Evolutionary conservation across 805 yeast genomes (phyloP).

Genomic region (Teunomyces tritomae): DNA sequence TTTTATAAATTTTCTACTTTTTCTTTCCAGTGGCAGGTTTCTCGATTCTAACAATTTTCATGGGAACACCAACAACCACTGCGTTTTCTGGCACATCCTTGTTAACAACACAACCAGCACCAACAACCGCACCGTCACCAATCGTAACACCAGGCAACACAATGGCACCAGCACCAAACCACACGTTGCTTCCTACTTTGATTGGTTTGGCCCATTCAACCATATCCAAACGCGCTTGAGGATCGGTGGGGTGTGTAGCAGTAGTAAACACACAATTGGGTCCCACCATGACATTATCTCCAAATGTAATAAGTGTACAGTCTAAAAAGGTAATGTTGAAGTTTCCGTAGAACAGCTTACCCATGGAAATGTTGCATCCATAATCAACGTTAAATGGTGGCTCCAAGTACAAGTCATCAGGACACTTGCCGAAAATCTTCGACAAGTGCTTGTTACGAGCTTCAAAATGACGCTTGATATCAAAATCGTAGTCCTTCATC

Average conservation of each 20-base stretch:
- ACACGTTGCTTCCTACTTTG: conserved; percentile 59
- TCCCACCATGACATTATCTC: conserved; percentile 58
- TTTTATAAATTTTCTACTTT: conserved; percentile 2
- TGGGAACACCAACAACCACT: conserved; percentile 67
- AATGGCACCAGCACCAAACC: conserved; percentile 59
- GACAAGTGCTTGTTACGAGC: conserved; percentile 38
- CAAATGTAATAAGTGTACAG: conserved; percentile 57
- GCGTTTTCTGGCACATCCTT: conserved; percentile 53
- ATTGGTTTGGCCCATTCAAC: conserved; percentile 58
- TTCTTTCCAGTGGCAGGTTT: conserved; percentile 17
- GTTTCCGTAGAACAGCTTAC: conserved; percentile 59
- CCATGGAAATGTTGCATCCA: conserved; percentile 59
- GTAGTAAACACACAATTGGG: conserved; percentile 61
- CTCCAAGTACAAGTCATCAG: conserved; percentile 44
- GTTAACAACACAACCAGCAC: conserved; percentile 67
- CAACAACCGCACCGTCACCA: conserved; percentile 61
- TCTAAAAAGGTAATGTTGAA: conserved; percentile 57
- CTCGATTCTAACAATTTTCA: conserved; percentile 40
- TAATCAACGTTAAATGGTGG: conserved; percentile 65
- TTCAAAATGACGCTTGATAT: conserved; percentile 22
- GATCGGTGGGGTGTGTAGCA: conserved; percentile 64
- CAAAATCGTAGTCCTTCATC: conserved; percentile 29
- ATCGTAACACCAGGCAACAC: conserved; percentile 66
- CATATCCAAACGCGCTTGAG: conserved; percentile 38
- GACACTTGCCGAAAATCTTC: conserved; percentile 49